phyloP scores from a whole-genome alignment of 2,329 filamentous ascomycete genomes.

The Cladophialophora carrionii region DNA sequence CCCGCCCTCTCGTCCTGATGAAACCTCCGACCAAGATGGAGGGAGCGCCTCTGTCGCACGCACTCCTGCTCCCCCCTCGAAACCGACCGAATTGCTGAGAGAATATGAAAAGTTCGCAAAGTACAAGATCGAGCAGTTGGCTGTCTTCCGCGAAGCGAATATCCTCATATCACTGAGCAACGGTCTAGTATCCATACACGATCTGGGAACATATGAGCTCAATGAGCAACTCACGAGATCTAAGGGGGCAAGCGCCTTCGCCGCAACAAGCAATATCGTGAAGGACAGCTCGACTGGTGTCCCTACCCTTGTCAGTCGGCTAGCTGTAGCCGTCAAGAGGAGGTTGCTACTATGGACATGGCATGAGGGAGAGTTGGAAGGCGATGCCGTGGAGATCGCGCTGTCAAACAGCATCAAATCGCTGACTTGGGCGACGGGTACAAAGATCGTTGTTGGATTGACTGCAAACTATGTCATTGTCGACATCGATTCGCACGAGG shows the following conservation, averaged over 20 bases:
- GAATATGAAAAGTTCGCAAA: slow-evolving; percentile 94
- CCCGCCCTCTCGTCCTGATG: slow-evolving; percentile 41
- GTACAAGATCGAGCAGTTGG: slow-evolving; percentile 87
- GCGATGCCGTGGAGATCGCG: slow-evolving; percentile 74
- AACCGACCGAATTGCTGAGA: slow-evolving; percentile 77
- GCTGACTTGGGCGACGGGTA: slow-evolving; percentile 87
- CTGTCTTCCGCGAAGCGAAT: slow-evolving; percentile 92
- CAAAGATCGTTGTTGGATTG: slow-evolving; percentile 84
- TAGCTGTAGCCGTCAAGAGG: slow-evolving; percentile 92
- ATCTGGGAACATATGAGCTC: slow-evolving; percentile 80
- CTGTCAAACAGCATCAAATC: slow-evolving; percentile 83
- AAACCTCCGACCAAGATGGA: slow-evolving; percentile 41
- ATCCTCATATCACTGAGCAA: slow-evolving; percentile 89
- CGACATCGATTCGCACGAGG: slow-evolving; percentile 72
- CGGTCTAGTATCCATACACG: slow-evolving; percentile 84
- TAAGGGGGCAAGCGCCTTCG: slow-evolving; percentile 86
- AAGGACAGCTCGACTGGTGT: slow-evolving; percentile 86
- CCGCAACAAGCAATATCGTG: slow-evolving; percentile 92
- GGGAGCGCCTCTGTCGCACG: slow-evolving; percentile 30
- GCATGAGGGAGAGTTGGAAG: slow-evolving; percentile 86
- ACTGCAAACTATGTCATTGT: slow-evolving; percentile 89
- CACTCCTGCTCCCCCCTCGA: slow-evolving; percentile 38
- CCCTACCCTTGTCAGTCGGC: slow-evolving; percentile 85
- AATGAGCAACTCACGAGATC: slow-evolving; percentile 80
- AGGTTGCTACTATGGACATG: slow-evolving; percentile 90